Percentiles rank a stretch among this genome's conserved stretches.
Evolutionary conservation across 495 filamentous ascomycete species (phyloP).

Genomic region (Tuber brumale): DNA sequence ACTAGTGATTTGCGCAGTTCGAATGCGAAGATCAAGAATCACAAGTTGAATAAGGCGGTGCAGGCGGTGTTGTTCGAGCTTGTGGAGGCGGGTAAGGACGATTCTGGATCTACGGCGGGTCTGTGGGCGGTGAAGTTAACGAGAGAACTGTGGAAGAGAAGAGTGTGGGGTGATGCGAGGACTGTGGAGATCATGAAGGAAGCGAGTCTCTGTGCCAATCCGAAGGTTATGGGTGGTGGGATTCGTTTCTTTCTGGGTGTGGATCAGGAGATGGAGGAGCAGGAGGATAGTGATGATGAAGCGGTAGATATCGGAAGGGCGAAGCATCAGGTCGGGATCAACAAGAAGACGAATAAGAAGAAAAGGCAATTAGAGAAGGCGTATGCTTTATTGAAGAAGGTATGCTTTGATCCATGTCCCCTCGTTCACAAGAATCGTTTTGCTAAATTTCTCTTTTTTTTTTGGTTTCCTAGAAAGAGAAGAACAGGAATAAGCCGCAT

Average conservation of each 20-base stretch:
- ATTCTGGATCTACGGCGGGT: constrained; percentile 74
- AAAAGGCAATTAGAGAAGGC: constrained; percentile 71
- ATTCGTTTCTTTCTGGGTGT: constrained; percentile 93
- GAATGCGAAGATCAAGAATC: constrained; percentile 79
- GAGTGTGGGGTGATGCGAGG: constrained; percentile 82
- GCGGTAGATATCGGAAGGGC: constrained; percentile 70
- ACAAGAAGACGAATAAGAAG: constrained; percentile 92
- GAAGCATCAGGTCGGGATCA: constrained; percentile 78
- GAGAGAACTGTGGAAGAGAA: constrained; percentile 77
- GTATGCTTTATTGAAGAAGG: constrained; percentile 61
- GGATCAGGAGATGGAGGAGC: constrained; percentile 87
- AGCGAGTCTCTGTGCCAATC: constrained; percentile 59
- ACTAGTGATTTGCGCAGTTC: constrained; percentile 77
- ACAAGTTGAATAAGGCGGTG: constrained; percentile 83
- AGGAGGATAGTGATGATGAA: constrained; percentile 77
- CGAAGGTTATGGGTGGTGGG: constrained; percentile 80
- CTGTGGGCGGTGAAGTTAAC: constrained; percentile 92
- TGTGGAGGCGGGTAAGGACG: constrained; percentile 57
- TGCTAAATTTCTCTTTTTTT: constrained; percentile 16
- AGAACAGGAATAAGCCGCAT: constrained; percentile 78
- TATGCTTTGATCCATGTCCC: constrained; percentile 10
- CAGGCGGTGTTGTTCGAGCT: constrained; percentile 90
- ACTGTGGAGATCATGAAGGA: constrained; percentile 67
- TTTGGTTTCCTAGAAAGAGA: constrained; percentile 53
- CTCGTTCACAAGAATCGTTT: background rate